Evolutionary conservation across 345 rosid species (phyloP).

Genomic region (Garcia nutans): DNA sequence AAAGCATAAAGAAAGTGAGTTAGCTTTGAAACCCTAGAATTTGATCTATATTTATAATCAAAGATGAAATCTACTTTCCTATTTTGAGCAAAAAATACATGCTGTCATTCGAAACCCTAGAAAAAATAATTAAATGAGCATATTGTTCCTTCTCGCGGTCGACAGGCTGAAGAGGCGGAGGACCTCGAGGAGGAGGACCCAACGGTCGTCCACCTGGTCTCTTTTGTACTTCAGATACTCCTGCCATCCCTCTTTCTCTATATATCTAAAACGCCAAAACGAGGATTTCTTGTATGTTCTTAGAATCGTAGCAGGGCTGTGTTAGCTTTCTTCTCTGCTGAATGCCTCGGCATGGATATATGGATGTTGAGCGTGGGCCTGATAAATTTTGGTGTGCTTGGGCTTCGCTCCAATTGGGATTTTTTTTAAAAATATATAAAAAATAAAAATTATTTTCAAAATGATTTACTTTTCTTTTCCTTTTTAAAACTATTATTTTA

Average conservation of each 20-base stretch:
- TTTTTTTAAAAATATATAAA: no score
- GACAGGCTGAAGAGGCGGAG: conserved; percentile 64
- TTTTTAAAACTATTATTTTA: no score
- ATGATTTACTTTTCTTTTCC: no score
- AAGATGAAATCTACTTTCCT: background rate
- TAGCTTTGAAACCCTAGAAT: no score
- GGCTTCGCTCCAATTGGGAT: no score
- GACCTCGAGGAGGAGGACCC: conserved; percentile 55
- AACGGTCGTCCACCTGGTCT: conserved; percentile 59
- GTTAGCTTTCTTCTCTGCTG: no score
- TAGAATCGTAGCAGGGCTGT: background rate
- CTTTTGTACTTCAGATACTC: conserved; percentile 48
- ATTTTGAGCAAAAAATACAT: no score
- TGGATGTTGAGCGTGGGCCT: background rate
- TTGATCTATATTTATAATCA: background rate
- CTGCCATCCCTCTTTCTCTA: conserved; percentile 49
- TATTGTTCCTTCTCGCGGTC: conserved; percentile 78
- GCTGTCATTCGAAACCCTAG: conserved; percentile 28
- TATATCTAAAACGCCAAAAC: background rate
- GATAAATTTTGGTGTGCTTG: no score
- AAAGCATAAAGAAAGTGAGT: no score
- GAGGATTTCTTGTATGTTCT: background rate
- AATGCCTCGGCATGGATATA: background rate
- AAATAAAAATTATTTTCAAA: no score
- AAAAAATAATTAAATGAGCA: background rate